Percentiles rank a stretch among this genome's conserved stretches.
Evolutionary conservation across 805 yeast species (phyloP).

Genomic region (Ogataea nitratoaversa): DNA sequence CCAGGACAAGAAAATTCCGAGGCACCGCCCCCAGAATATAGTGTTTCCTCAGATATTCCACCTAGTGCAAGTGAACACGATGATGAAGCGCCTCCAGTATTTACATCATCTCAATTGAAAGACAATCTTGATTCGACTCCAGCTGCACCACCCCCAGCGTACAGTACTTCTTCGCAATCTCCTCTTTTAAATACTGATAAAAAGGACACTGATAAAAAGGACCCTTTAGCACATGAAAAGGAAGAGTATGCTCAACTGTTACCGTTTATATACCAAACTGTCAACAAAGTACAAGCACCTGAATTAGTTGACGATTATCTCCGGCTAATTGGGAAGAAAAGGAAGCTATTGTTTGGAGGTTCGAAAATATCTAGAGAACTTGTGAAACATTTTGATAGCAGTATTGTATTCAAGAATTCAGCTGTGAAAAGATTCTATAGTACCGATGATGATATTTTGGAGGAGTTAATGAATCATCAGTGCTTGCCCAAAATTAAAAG

Average conservation of each 20-base stretch:
- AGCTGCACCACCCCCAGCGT: constrained; percentile 6
- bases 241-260: constrained; percentile 16
- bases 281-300: constrained; percentile 21
- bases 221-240: constrained; percentile 2
- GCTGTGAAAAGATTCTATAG: constrained; percentile 12
- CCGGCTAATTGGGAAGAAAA: constrained; percentile 18
- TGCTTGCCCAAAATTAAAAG: constrained; percentile 20
- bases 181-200: not conserved
- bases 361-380: constrained; percentile 15
- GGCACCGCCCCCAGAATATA: too few species aligned
- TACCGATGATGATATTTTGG: constrained; percentile 17
- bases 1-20: too few species aligned
- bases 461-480: constrained; percentile 11
- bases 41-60: too few species aligned
- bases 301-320: constrained; percentile 19
- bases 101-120: constrained; percentile 1
- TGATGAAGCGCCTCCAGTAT: constrained; percentile 1
- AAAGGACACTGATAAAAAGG: constrained; percentile 3
- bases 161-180: constrained; percentile 1
- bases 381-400: constrained; percentile 8
- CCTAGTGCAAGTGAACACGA: not conserved
- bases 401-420: constrained; percentile 8
- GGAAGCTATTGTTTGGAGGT: constrained; percentile 17
- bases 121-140: constrained; percentile 1
- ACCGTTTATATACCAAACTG: constrained; percentile 16